Conservation (phyloP, 768 basidiomycete species). For the Pleurotus pulmonarius region DNA sequence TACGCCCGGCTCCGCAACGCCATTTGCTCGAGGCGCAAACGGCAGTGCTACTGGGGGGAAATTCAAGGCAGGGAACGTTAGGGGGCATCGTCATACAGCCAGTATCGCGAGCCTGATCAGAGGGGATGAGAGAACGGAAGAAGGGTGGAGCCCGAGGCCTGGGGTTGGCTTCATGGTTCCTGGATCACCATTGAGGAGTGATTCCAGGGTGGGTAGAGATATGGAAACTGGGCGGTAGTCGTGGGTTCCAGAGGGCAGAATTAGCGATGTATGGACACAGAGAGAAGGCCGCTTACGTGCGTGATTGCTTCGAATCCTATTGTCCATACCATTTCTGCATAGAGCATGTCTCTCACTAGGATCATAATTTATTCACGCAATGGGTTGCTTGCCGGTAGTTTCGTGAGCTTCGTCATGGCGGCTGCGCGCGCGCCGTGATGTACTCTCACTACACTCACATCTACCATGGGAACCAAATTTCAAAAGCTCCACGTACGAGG, state of each 20-base stretch:
- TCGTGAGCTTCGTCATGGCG: too few species aligned
- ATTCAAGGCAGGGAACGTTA: slow-evolving; percentile 12
- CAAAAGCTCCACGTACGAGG: too few species aligned
- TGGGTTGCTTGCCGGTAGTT: too few species aligned
- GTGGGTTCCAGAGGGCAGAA: background rate
- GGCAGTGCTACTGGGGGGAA: slow-evolving; percentile 7
- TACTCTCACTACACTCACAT: too few species aligned
- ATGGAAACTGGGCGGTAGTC: background rate
- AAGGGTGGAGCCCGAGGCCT: slow-evolving; percentile 77
- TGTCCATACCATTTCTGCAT: too few species aligned
- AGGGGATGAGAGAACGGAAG: slow-evolving; percentile 71
- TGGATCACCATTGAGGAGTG: slow-evolving; percentile 26
- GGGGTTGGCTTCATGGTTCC: slow-evolving; percentile 51
- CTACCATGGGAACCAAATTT: too few species aligned
- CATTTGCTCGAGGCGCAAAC: slow-evolving; percentile 19
- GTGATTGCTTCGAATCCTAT: too few species aligned
- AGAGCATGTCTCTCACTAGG: too few species aligned
- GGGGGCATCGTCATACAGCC: slow-evolving; percentile 73
- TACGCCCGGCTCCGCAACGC: slow-evolving; percentile 29
- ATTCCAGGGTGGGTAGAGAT: background rate
- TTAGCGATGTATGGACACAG: too few species aligned
- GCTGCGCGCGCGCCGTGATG: too few species aligned
- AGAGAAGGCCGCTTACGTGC: too few species aligned
- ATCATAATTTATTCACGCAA: too few species aligned
- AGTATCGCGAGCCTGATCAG: slow-evolving; percentile 81